phyloP scores from a whole-genome alignment of 495 filamentous ascomycete genomes.

The Saxophila tyrrhenica region DNA sequence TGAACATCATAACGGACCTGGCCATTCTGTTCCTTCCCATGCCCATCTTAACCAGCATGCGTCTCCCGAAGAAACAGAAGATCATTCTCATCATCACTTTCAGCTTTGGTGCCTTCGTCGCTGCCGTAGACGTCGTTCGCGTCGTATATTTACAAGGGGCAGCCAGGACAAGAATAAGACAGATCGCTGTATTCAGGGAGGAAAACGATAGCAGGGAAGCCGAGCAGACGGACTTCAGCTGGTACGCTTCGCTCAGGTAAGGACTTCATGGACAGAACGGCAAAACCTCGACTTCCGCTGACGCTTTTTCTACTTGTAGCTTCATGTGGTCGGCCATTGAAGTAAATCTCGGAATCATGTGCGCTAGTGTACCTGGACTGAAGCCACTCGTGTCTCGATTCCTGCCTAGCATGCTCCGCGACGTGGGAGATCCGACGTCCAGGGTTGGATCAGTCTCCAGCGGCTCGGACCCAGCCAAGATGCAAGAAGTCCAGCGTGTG shows the following conservation, averaged over 20 bases:
- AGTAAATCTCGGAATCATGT: constrained; percentile 80
- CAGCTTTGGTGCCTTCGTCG: constrained; percentile 70
- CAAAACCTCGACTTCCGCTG: too few species aligned
- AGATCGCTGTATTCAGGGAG: constrained; percentile 8
- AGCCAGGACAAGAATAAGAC: constrained; percentile 29
- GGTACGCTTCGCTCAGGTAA: constrained; percentile 73
- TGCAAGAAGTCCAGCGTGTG: constrained; percentile 12
- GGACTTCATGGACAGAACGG: too few species aligned
- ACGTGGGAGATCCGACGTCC: constrained; percentile 28
- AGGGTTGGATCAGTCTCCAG: constrained; percentile 16
- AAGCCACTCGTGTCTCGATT: constrained; percentile 74
- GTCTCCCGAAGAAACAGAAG: constrained; percentile 72
- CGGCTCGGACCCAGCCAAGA: constrained; percentile 2
- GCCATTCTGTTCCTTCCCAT: constrained; percentile 76
- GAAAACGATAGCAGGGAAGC: constrained; percentile 21
- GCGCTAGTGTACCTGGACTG: constrained; percentile 75
- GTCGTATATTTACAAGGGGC: constrained; percentile 84
- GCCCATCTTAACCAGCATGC: constrained; percentile 76
- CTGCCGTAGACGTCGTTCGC: constrained; percentile 75
- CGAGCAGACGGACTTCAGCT: constrained; percentile 42
- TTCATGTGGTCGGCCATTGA: constrained; percentile 80
- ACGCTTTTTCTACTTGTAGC: too few species aligned
- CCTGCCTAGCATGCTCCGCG: constrained; percentile 57
- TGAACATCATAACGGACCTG: constrained; percentile 78
- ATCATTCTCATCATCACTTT: constrained; percentile 74